Percentiles rank a stretch among this genome's conserved stretches.
These are phyloP conservation scores for Musa troglodytarum DNA, from an alignment of 176 grass and related monocot genomes.

Conservation along the genomic window DNA sequence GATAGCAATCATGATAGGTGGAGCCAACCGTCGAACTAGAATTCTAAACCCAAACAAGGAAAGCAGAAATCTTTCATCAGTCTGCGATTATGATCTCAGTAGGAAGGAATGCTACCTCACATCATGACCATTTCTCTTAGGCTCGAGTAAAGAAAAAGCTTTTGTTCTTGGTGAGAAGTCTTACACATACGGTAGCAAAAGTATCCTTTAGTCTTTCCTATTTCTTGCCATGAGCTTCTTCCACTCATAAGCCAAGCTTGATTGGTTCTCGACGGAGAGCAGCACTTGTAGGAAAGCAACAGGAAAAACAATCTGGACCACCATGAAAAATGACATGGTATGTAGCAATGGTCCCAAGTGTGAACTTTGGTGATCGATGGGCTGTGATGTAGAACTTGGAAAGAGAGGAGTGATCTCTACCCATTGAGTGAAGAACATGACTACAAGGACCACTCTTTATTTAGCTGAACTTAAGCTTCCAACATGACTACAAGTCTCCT, in stretches of 20 bases:
- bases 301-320: not conserved
- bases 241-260: not conserved
- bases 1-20: no score
- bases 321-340: not conserved
- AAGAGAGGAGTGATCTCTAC: not conserved
- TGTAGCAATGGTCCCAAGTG: not conserved
- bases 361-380: not conserved
- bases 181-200: not conserved
- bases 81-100: no score
- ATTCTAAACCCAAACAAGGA: no score
- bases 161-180: no score
- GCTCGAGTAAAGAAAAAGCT: no score
- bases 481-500: no score
- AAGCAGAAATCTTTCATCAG: no score
- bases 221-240: not conserved
- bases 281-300: not conserved
- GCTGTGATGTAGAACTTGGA: not conserved
- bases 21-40: no score
- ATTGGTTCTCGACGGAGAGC: not conserved
- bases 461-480: not conserved
- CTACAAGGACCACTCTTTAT: not conserved
- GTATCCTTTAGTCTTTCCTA: not conserved
- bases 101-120: no score
- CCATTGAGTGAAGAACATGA: not conserved
- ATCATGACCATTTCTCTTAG: no score